These are phyloP conservation scores for Kwoniella shandongensis DNA, from an alignment of 768 basidiomycete species.

Conservation along the genomic window DNA sequence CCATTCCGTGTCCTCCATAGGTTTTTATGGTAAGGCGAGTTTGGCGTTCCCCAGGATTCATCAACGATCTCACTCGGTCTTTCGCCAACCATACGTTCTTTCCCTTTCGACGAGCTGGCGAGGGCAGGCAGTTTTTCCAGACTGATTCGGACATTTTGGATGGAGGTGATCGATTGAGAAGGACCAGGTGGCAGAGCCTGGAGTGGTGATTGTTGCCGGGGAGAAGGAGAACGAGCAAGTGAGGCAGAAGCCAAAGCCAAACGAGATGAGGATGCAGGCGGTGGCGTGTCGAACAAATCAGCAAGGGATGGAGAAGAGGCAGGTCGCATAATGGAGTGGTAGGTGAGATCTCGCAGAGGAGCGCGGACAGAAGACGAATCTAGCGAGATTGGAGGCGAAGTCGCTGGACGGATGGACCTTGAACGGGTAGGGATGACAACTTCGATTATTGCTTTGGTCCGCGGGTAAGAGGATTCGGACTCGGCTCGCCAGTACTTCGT, in stretches of 20 bases:
- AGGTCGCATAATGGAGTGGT: neutral
- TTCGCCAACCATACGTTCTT: conserved; percentile 26
- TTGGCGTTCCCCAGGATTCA: neutral
- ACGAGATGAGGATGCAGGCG: conserved; percentile 1
- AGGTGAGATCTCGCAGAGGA: neutral
- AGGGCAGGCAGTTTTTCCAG: neutral
- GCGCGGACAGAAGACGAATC: neutral
- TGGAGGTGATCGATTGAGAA: neutral
- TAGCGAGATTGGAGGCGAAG: neutral
- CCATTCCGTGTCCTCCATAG: conserved; percentile 7
- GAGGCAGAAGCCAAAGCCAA: neutral
- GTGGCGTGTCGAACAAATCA: conserved; percentile 10
- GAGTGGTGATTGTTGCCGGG: neutral
- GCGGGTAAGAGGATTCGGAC: neutral
- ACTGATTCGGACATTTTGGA: no score
- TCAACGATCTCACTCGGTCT: neutral
- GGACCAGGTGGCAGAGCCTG: neutral
- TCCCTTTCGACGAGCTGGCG: conserved; percentile 18
- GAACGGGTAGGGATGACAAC: conserved; percentile 19
- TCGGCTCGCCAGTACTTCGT: neutral
- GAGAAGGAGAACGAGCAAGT: neutral
- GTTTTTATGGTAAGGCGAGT: conserved; percentile 12
- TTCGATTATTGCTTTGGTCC: neutral
- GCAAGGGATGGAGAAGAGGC: conserved; percentile 3
- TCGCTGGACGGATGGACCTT: conserved; percentile 2